Percentiles rank a stretch among this genome's conserved stretches.
phyloP scores from a whole-genome alignment of 257 asterid species.

The Solanum sparsipilum region DNA sequence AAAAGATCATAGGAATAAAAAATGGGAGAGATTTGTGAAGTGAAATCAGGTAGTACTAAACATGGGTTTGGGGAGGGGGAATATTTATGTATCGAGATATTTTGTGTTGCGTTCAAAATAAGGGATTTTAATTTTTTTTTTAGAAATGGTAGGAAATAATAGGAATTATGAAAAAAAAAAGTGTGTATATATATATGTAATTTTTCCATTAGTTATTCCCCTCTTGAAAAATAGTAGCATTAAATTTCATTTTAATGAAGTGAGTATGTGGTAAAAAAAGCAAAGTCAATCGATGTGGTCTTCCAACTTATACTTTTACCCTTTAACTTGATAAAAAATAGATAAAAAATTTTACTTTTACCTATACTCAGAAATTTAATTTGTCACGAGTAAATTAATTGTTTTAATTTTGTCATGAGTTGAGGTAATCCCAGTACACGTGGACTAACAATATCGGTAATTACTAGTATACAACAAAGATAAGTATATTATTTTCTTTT shows the following conservation, averaged over 20 bases:
- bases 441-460: background rate
- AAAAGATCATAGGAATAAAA: no score
- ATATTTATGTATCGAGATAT: no score
- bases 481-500: background rate
- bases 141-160: no score
- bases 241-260: background rate
- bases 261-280: background rate
- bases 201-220: background rate
- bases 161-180: no score
- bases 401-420: background rate
- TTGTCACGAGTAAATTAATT: background rate
- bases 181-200: no score
- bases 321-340: background rate
- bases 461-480: background rate
- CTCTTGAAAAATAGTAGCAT: no score
- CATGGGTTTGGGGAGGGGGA: no score
- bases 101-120: no score
- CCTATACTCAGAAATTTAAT: background rate
- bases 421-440: background rate
- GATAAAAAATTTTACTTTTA: no score
- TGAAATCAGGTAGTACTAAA: no score
- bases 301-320: background rate
- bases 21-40: no score
- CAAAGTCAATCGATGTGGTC: background rate
- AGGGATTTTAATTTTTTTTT: no score